These are phyloP conservation scores for Boletus tomentosulus DNA, from an alignment of 768 basidiomycete genomes.

Conservation along the genomic window DNA sequence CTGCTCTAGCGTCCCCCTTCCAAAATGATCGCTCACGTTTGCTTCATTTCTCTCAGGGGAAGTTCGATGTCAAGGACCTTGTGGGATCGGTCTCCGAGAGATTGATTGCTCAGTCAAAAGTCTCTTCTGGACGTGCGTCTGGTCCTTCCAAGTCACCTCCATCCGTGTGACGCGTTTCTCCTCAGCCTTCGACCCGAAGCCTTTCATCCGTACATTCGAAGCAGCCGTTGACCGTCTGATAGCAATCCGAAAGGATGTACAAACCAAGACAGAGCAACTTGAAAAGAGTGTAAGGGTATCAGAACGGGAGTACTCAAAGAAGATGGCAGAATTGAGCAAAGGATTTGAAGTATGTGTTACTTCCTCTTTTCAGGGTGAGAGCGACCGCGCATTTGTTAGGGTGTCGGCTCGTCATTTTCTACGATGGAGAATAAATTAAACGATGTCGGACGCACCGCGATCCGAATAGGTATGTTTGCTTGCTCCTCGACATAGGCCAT, in stretches of 20 bases:
- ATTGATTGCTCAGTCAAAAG: constrained; percentile 81
- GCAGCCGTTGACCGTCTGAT: constrained; percentile 86
- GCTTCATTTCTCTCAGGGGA: constrained; percentile 52
- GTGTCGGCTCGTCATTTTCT: constrained; percentile 81
- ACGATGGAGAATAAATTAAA: constrained; percentile 90
- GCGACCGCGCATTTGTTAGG: constrained; percentile 40
- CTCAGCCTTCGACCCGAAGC: constrained; percentile 89
- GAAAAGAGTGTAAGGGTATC: constrained; percentile 86
- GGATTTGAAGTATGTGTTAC: constrained; percentile 78
- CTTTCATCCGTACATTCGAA: constrained; percentile 91
- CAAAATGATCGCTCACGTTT: constrained; percentile 6
- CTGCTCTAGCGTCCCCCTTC: not conserved
- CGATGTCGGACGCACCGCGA: constrained; percentile 89
- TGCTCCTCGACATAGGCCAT: not conserved
- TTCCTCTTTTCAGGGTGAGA: not conserved
- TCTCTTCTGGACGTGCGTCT: constrained; percentile 74
- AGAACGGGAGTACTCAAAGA: constrained; percentile 91
- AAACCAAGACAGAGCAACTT: constrained; percentile 84
- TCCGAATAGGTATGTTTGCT: constrained; percentile 69
- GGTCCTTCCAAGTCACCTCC: not conserved
- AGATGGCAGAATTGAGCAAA: constrained; percentile 87
- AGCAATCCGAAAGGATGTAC: constrained; percentile 83
- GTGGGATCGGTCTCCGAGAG: constrained; percentile 83
- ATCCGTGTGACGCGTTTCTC: constrained; percentile 7
- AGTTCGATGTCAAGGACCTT: constrained; percentile 91